These are phyloP conservation scores for Teunomyces pallodes DNA, from an alignment of 805 yeast species.

Conservation along the genomic window DNA sequence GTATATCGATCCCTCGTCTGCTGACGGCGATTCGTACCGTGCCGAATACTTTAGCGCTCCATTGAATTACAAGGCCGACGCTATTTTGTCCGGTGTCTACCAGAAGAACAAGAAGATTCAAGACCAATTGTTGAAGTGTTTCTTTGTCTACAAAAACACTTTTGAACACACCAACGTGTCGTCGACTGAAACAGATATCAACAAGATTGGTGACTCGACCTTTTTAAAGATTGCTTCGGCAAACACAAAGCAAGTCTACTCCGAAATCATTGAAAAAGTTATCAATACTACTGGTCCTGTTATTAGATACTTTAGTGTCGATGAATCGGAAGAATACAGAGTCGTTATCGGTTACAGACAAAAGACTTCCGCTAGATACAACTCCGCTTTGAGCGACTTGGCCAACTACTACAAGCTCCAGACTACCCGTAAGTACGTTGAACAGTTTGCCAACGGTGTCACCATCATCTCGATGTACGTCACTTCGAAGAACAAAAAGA, in stretches of 20 bases:
- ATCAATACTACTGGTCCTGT: constrained; percentile 84
- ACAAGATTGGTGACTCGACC: constrained; percentile 71
- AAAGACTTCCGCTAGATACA: constrained; percentile 80
- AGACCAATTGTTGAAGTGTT: constrained; percentile 59
- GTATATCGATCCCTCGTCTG: constrained; percentile 59
- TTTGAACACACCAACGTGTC: constrained; percentile 19
- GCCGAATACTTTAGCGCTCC: constrained; percentile 78
- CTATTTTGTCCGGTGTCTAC: constrained; percentile 39
- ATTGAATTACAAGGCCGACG: constrained; percentile 45
- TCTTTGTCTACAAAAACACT: constrained; percentile 76
- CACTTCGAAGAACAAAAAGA: constrained; percentile 52
- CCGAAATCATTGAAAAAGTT: constrained; percentile 68
- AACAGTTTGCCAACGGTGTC: constrained; percentile 86
- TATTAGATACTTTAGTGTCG: constrained; percentile 79
- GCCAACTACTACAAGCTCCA: constrained; percentile 85
- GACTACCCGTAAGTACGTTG: constrained; percentile 88
- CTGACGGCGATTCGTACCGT: constrained; percentile 49
- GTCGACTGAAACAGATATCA: constrained; percentile 49
- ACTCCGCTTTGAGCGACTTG: constrained; percentile 80
- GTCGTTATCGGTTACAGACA: constrained; percentile 86
- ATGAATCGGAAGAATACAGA: constrained; percentile 79
- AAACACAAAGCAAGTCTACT: constrained; percentile 77
- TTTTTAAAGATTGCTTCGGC: constrained; percentile 74
- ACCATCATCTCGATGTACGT: constrained; percentile 86
- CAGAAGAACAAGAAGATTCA: constrained; percentile 34